A percentile compares a stretch with the other conserved stretches of the same genome.
Conservation (phyloP, 768 basidiomycete species). For the Pisolithus microcarpus region DNA sequence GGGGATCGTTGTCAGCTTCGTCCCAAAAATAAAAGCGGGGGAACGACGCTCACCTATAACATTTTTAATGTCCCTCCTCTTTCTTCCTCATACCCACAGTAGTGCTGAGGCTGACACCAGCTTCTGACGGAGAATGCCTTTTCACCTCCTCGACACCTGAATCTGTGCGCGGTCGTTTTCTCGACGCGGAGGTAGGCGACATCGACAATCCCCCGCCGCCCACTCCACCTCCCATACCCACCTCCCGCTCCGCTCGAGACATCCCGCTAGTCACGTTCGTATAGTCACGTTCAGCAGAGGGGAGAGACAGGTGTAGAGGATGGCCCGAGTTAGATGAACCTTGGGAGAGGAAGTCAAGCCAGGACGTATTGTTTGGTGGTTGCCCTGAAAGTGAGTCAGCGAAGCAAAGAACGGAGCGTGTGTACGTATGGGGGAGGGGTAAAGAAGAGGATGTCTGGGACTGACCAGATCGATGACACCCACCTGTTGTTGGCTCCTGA, state of each 20-base stretch:
- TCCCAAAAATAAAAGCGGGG: no score
- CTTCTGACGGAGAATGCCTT: constrained; percentile 4
- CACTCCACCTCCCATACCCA: constrained; percentile 11
- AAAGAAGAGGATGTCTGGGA: background rate
- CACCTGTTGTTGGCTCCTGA: constrained; percentile 19
- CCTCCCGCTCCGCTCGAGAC: constrained; percentile 13
- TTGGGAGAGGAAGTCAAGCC: constrained; percentile 29
- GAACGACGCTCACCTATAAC: background rate
- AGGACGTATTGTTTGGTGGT: constrained; percentile 24
- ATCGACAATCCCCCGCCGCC: constrained; percentile 16
- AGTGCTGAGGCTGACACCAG: constrained; percentile 7
- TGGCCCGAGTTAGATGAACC: constrained; percentile 18
- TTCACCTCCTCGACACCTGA: constrained; percentile 14
- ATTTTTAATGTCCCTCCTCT: background rate
- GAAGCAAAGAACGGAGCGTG: no score
- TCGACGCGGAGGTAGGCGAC: constrained; percentile 10
- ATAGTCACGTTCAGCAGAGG: constrained; percentile 4
- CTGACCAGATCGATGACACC: background rate
- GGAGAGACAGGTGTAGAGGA: constrained; percentile 25
- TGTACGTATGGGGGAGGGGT: no score
- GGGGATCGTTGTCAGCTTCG: no score
- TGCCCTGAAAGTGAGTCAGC: constrained; percentile 5
- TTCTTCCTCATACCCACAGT: background rate
- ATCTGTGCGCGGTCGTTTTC: constrained; percentile 23
- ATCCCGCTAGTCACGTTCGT: constrained; percentile 10